Evolutionary conservation across 371 early-diverging fungal genomes (phyloP).

Genomic region (Haplosporangium sp.): DNA sequence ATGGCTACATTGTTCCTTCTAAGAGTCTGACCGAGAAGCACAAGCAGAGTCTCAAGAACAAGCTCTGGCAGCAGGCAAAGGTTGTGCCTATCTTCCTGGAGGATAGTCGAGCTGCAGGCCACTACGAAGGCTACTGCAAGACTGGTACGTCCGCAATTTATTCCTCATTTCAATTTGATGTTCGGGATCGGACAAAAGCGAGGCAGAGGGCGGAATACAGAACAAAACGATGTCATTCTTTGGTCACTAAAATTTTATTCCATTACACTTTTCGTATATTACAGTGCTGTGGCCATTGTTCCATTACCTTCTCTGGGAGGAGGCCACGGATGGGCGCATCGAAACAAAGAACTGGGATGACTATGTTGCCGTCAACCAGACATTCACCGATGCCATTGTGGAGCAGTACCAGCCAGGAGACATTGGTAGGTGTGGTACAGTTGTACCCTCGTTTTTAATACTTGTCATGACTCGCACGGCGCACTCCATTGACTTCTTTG

Average conservation of each 20-base stretch:
- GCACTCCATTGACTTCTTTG: background rate
- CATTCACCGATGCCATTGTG: slow-evolving; percentile 84
- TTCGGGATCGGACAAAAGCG: too few species aligned
- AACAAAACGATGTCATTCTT: background rate
- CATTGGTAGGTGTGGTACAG: slow-evolving; percentile 70
- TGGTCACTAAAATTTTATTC: slow-evolving; percentile 3
- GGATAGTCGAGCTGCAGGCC: slow-evolving; percentile 73
- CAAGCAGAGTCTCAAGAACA: slow-evolving; percentile 55
- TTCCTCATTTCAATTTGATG: too few species aligned
- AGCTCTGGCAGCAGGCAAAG: slow-evolving; percentile 63
- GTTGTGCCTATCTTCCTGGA: slow-evolving; percentile 86
- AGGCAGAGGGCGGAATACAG: too few species aligned
- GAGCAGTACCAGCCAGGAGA: slow-evolving; percentile 85
- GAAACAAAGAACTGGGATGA: slow-evolving; percentile 85
- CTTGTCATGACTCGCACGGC: background rate
- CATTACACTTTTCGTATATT: background rate
- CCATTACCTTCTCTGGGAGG: slow-evolving; percentile 96
- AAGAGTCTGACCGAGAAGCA: slow-evolving; percentile 54
- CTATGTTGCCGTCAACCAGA: slow-evolving; percentile 88
- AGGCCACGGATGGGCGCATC: slow-evolving; percentile 73
- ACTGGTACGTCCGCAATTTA: slow-evolving; percentile 64
- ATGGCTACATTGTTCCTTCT: slow-evolving; percentile 52
- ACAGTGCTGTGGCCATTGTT: slow-evolving; percentile 97
- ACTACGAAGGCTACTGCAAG: slow-evolving; percentile 94
- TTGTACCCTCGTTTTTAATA: background rate